These are phyloP conservation scores for Inga laurina DNA, from an alignment of 306 rosid species.

Conservation along the genomic window DNA sequence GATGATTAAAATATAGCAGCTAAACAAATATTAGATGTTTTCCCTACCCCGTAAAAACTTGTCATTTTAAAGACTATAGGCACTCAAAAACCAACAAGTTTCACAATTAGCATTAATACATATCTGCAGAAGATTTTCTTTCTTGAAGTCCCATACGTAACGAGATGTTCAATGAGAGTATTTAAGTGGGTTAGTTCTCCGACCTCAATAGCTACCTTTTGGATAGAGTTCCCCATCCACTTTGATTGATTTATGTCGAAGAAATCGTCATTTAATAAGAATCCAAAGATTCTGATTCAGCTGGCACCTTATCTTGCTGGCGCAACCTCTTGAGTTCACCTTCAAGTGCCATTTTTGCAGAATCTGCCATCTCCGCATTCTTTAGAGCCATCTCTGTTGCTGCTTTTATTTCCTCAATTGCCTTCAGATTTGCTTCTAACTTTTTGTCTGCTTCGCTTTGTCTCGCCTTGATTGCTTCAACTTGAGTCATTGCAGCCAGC, in stretches of 20 bases:
- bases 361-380: constrained; percentile 78
- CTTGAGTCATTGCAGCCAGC: constrained; percentile 47
- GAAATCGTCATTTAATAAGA: constrained; percentile 14
- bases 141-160: too few species aligned
- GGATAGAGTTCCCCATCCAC: too few species aligned
- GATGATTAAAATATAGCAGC: constrained; percentile 1
- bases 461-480: constrained; percentile 52
- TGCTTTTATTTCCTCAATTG: constrained; percentile 73
- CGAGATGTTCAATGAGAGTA: too few species aligned
- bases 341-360: constrained; percentile 66
- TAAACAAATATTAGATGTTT: constrained; percentile 2
- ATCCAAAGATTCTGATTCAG: constrained; percentile 29
- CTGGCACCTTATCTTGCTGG: constrained; percentile 44
- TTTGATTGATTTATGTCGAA: not conserved
- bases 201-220: too few species aligned
- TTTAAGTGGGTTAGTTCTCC: too few species aligned
- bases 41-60: constrained; percentile 14
- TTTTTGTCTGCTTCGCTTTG: constrained; percentile 53
- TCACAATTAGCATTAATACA: constrained; percentile 28
- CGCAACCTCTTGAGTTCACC: constrained; percentile 71
- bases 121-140: constrained; percentile 6
- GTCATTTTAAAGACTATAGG: not conserved
- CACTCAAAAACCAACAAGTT: constrained; percentile 4
- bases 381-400: constrained; percentile 84
- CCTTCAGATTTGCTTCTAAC: constrained; percentile 67